Evolutionary conservation across 2,329 filamentous ascomycete genomes (phyloP).

Genomic region (Talaromyces sp.): DNA sequence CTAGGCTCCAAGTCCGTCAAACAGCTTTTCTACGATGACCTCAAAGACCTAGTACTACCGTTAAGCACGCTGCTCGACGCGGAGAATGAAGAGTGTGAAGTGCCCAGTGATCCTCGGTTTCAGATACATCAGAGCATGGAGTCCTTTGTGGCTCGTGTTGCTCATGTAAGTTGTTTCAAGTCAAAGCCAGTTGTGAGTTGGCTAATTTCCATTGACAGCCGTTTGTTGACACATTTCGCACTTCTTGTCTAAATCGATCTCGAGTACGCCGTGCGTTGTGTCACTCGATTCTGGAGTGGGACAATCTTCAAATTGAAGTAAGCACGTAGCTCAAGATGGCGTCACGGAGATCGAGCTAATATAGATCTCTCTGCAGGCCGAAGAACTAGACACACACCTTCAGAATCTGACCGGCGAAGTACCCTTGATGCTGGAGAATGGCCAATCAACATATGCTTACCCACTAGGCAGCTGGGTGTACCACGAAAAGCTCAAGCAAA

Average conservation of each 20-base stretch:
- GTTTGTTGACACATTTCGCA: slow-evolving; percentile 78
- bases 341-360: not conserved
- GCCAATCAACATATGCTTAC: slow-evolving; percentile 61
- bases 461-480: slow-evolving; percentile 86
- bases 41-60: slow-evolving; percentile 73
- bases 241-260: slow-evolving; percentile 84
- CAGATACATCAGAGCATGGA: slow-evolving; percentile 72
- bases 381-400: slow-evolving; percentile 68
- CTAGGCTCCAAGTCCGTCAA: slow-evolving; percentile 66
- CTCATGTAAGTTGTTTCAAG: slow-evolving; percentile 35
- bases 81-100: slow-evolving; percentile 71
- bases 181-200: not conserved
- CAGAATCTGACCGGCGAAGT: slow-evolving; percentile 60
- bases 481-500: slow-evolving; percentile 81
- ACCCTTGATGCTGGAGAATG: slow-evolving; percentile 51
- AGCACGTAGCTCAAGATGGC: not conserved
- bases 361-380: slow-evolving; percentile 39
- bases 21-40: slow-evolving; percentile 73
- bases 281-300: slow-evolving; percentile 79
- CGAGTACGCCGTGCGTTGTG: slow-evolving; percentile 84
- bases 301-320: slow-evolving; percentile 75
- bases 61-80: slow-evolving; percentile 67
- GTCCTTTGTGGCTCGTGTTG: slow-evolving; percentile 54
- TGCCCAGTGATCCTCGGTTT: slow-evolving; percentile 68
- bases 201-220: slow-evolving; percentile 47